phyloP scores from a whole-genome alignment of 2,329 filamentous ascomycete species.

The Diaporthe aspalathi region DNA sequence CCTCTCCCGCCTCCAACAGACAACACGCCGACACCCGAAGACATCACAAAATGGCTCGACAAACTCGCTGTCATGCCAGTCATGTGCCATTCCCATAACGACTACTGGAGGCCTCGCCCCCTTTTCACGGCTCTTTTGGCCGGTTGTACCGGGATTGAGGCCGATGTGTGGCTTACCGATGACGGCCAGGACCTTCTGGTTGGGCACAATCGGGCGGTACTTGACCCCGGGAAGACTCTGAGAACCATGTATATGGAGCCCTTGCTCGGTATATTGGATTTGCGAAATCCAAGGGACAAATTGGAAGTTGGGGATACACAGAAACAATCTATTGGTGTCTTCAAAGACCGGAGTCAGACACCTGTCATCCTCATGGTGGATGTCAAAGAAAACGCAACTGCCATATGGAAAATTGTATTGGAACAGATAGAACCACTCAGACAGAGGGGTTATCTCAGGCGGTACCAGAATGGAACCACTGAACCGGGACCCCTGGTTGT shows the following conservation, averaged over 20 bases:
- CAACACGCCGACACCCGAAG: too few species aligned
- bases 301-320: background rate
- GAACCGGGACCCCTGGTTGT: background rate
- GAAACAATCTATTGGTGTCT: background rate
- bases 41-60: too few species aligned
- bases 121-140: background rate
- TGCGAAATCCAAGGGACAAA: background rate
- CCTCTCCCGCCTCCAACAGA: too few species aligned
- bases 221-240: background rate
- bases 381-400: background rate
- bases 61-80: too few species aligned
- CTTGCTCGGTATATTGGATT: background rate
- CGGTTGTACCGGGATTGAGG: background rate
- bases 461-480: background rate
- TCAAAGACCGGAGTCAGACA: background rate
- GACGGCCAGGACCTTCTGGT: background rate
- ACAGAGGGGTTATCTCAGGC: background rate
- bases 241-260: background rate
- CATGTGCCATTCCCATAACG: too few species aligned
- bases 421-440: background rate
- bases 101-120: background rate
- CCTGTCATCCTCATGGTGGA: background rate
- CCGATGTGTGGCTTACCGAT: background rate
- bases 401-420: background rate
- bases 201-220: background rate